Evolutionary conservation across 2,329 filamentous ascomycete species (phyloP).

Genomic region (Xylariaceae sp.): DNA sequence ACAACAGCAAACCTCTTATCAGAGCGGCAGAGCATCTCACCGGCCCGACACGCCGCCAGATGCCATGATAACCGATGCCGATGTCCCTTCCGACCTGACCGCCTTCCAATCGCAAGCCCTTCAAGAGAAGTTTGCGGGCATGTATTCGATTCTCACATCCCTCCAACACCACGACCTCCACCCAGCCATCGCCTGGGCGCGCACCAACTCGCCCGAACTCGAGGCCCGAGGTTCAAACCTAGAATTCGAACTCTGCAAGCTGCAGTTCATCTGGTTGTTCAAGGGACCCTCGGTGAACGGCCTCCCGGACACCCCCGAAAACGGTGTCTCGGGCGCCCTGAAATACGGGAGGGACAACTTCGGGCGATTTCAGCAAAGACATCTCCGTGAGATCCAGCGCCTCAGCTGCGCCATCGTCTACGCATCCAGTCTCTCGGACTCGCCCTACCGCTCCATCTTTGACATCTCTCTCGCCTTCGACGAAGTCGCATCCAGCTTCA

Average conservation of each 20-base stretch:
- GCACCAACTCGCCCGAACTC: constrained; percentile 63
- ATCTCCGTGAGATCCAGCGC: constrained; percentile 74
- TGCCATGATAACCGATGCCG: constrained; percentile 27
- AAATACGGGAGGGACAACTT: constrained; percentile 75
- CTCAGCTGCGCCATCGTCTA: constrained; percentile 80
- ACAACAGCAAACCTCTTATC: constrained; percentile 16
- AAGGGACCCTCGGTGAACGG: constrained; percentile 55
- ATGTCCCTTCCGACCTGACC: constrained; percentile 46
- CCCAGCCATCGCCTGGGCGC: constrained; percentile 86
- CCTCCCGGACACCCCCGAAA: constrained; percentile 45
- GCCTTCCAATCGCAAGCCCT: constrained; percentile 62
- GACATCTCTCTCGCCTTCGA: constrained; percentile 72
- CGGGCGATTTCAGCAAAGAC: constrained; percentile 66
- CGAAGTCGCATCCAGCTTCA: constrained; percentile 83
- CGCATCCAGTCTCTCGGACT: constrained; percentile 66
- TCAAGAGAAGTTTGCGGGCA: constrained; percentile 77
- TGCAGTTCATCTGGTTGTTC: constrained; percentile 89
- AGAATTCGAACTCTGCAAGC: constrained; percentile 87
- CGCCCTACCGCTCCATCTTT: constrained; percentile 78
- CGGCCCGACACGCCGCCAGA: constrained; percentile 20
- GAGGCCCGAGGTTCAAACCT: constrained; percentile 85
- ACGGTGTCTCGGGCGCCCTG: constrained; percentile 63
- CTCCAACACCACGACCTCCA: constrained; percentile 70
- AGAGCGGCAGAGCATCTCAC: constrained; percentile 6
- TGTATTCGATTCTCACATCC: constrained; percentile 85